Conservation (phyloP, 2,329 filamentous ascomycete genomes). For the Talaromyces marneffei region DNA sequence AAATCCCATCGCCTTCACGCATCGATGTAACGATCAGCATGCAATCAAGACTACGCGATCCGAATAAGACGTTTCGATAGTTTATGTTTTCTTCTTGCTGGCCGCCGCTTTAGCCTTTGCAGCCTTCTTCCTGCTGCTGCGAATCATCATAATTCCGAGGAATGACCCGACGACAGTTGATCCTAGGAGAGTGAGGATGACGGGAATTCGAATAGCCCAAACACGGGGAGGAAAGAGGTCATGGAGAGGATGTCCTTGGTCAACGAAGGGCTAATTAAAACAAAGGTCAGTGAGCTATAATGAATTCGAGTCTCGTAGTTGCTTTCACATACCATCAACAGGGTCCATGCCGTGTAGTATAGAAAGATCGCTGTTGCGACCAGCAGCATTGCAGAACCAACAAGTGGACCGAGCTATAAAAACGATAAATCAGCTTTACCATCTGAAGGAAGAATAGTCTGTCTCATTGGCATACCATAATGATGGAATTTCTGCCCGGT, state of each 20-base stretch:
- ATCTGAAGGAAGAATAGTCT: neutral
- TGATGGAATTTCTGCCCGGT: neutral
- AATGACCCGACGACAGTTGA: slow-evolving; percentile 94
- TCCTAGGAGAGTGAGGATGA: slow-evolving; percentile 88
- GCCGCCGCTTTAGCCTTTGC: slow-evolving; percentile 78
- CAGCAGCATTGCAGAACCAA: slow-evolving; percentile 70
- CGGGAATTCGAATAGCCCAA: slow-evolving; percentile 97
- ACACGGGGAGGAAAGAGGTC: slow-evolving; percentile 93
- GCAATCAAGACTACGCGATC: neutral
- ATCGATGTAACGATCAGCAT: neutral
- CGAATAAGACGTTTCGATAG: neutral
- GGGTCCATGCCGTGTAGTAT: slow-evolving; percentile 97
- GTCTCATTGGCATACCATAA: neutral
- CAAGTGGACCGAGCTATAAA: slow-evolving; percentile 78
- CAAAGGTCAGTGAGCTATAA: neutral
- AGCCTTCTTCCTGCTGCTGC: slow-evolving; percentile 96
- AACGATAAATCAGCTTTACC: neutral
- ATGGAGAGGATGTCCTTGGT: slow-evolving; percentile 87
- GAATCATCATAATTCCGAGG: slow-evolving; percentile 95
- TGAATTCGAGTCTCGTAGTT: neutral
- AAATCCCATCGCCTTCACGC: neutral
- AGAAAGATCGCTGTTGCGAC: slow-evolving; percentile 67
- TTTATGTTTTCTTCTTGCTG: slow-evolving; percentile 64
- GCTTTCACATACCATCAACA: slow-evolving; percentile 71
- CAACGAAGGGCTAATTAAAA: slow-evolving; percentile 80